Evolutionary conservation across 163 green algal genomes (phyloP), one percentile per base, ranked within the genome.

Genomic region (Chlamydomonas reinhardtii): DNA sequence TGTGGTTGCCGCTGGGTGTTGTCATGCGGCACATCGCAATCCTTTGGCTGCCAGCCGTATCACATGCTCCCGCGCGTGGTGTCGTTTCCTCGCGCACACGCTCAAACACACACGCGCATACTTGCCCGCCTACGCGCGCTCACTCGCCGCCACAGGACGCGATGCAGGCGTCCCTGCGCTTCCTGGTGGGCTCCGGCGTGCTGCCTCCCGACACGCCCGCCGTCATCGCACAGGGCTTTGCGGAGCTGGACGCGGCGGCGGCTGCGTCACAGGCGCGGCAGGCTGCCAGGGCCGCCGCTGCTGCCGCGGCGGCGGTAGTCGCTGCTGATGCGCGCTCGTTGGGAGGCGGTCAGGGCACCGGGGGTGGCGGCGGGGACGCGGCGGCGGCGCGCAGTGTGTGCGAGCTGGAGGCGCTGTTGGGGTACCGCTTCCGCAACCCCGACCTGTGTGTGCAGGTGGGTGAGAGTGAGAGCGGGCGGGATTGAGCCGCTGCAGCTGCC

Each of bases 391-490:
- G 48, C 11, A 56, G 48, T 56, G 48, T 82, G 32, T 56, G 34
- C 3, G 75, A 62, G 75, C 61, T 62, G 75, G 75, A 82, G 75
- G 75, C 14, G 12, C 8, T 62, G 34, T 34, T 82, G 59, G 75
- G 61, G 2, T 66, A 82, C 61, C 11, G 34, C 35, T 82, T 82
- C 75, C 31, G 15, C 17, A 17, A 34, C 34, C 59, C 34, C 34
- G 25, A 9, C 24, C 75, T 82, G 17, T 82, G 75, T 37, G 35
- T 29, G 35, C 75, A 82, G 56, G 74, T 82, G 74, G 43, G 43
- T 54, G 43, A 6, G 43, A 11, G 43, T 6, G 8, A 11, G 43
- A 16, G 43, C 43, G n/a, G 43, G 43, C 11, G 43, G 43, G 43
- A 54, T 54, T 54, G 43, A 54, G n/a, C n/a, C n/a, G n/a, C n/a